phyloP scores from a whole-genome alignment of 2,329 filamentous ascomycete species.

The Aspergillus jensenii region DNA sequence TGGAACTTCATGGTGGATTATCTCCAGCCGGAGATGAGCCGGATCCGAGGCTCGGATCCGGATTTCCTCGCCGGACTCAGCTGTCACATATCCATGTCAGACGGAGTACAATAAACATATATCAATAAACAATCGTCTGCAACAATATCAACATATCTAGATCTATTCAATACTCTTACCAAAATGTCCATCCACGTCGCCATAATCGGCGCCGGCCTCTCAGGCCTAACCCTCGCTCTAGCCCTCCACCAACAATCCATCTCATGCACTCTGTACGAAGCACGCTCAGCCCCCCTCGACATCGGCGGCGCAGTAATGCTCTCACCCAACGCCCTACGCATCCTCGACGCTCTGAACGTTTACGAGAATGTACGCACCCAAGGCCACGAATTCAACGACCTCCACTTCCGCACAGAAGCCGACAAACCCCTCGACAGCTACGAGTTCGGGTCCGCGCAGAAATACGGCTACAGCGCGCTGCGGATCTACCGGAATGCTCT shows the following conservation, averaged over 20 bases:
- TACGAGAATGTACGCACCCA: slow-evolving; percentile 47
- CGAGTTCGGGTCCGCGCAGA: slow-evolving; percentile 49
- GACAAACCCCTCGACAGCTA: slow-evolving; percentile 39
- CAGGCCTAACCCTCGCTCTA: slow-evolving; percentile 57
- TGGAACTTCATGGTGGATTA: no score
- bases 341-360: slow-evolving; percentile 53
- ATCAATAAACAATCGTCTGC: no score
- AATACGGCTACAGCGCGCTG: slow-evolving; percentile 55
- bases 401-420: slow-evolving; percentile 47
- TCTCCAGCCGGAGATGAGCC: no score
- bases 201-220: slow-evolving; percentile 51
- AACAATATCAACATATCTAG: no score
- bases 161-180: no score
- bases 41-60: no score
- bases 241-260: slow-evolving; percentile 55
- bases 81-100: no score
- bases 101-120: no score
- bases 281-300: slow-evolving; percentile 44
- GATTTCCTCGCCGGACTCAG: no score
- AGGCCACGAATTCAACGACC: slow-evolving; percentile 53
- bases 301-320: slow-evolving; percentile 60
- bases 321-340: slow-evolving; percentile 57
- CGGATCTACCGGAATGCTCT: slow-evolving; percentile 56
- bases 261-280: slow-evolving; percentile 53
- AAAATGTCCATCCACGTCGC: slow-evolving; percentile 25